Evolutionary conservation across 2,329 filamentous ascomycete species (phyloP), one percentile per base, ranked within the genome.

Genomic region (Fusarium haematococcum): DNA sequence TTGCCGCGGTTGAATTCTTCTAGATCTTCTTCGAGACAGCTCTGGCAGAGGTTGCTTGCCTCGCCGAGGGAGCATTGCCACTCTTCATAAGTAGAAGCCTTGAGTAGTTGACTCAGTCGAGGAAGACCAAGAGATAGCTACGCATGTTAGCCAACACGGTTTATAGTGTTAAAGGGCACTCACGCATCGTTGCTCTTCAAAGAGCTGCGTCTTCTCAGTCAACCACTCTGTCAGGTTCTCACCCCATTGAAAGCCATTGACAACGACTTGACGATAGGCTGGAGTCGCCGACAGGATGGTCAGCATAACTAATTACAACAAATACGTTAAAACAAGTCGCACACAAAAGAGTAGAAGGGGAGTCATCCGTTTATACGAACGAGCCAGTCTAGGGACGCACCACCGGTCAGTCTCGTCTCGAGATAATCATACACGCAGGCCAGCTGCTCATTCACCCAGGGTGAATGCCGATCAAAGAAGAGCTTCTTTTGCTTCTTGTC

Each of bases 381-480:
- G 58, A 33, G n/a, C 32, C 11, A 32, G 27, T 52, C 35, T 35
- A 33, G 43, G 45, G 52, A 67, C 76, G 61, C 52, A 77, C 69
- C 74, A 41, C 71, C 63, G 10, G 74, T 75, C 23, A 78, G 27
- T 30, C 68, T 54, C 6, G 69, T 71, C 50, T 78, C 71, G 23
- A 78, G 68, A 60, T 72, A 75, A 39, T 72, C 67, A 32, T 76
- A 71, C 13, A 78, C 65, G 45, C 75, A 78, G 6, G 66, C 69
- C 50, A 76, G 56, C 57, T 78, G 73, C 64, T 78, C 73, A 14
- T 77, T 78, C 13, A 76, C 75, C 75, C 69, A 77, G 5, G 75
- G 73, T 4, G 76, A 77, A 57, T 76, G 69, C 4, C 68, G 37
- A 16, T 66, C 63, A 30, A 78, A 78, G 60, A 78, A 78, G 3